Evolutionary conservation across 805 yeast species (phyloP).

Genomic region (Cyberlindnera misumaiensis): DNA sequence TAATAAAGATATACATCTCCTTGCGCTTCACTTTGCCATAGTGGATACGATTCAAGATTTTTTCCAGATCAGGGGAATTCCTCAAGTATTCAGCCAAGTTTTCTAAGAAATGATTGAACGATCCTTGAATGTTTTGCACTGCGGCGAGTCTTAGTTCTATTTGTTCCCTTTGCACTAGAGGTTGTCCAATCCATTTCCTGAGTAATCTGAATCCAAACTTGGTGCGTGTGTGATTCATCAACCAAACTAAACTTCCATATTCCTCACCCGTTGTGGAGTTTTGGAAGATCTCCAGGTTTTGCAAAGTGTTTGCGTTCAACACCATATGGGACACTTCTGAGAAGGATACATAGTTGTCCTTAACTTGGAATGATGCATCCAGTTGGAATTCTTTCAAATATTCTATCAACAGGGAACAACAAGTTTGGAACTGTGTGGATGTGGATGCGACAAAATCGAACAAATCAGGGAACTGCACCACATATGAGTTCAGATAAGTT

Average conservation of each 20-base stretch:
- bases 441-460: conserved; percentile 22
- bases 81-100: conserved; percentile 28
- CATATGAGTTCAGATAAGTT: conserved; percentile 11
- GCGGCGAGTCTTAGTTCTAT: conserved; percentile 64
- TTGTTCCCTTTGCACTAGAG: conserved; percentile 46
- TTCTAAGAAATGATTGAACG: conserved; percentile 33
- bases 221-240: conserved; percentile 75
- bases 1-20: conserved; percentile 51
- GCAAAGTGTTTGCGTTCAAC: conserved; percentile 58
- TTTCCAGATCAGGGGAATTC: conserved; percentile 49
- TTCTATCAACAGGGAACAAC: conserved; percentile 39
- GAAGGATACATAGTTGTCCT: conserved; percentile 48
- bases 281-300: conserved; percentile 66
- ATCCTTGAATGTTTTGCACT: conserved; percentile 38
- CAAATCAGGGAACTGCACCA: conserved; percentile 13
- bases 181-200: conserved; percentile 67
- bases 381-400: conserved; percentile 63
- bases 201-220: conserved; percentile 66
- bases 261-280: conserved; percentile 51
- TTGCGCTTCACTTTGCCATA: conserved; percentile 52
- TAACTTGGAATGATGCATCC: conserved; percentile 45
- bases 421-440: conserved; percentile 24
- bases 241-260: conserved; percentile 72
- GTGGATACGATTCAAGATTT: conserved; percentile 49
- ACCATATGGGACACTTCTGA: conserved; percentile 40